Percentiles rank a stretch among this genome's conserved stretches.
Conservation (phyloP, 768 basidiomycete species). For the Jaapia argillacea region DNA sequence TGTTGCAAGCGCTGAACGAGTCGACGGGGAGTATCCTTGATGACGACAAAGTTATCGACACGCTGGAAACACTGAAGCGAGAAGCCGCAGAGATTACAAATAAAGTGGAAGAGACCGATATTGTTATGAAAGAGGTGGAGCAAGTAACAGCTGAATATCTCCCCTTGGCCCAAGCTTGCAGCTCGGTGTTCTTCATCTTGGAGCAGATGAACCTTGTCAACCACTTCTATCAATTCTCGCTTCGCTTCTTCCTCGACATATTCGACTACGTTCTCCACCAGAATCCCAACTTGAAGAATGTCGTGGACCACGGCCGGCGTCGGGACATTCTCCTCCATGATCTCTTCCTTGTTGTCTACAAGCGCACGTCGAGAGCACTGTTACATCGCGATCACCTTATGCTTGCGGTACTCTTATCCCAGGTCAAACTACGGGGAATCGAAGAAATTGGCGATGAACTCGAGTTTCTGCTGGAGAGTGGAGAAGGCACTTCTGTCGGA, state of each 20-base stretch:
- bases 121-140: constrained; percentile 94
- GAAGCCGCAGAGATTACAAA: constrained; percentile 94
- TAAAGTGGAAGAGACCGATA: constrained; percentile 94
- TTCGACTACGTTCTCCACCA: constrained; percentile 91
- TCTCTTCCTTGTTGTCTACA: constrained; percentile 82
- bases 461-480: constrained; percentile 87
- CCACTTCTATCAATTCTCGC: constrained; percentile 98
- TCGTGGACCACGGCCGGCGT: constrained; percentile 63
- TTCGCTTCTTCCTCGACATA: constrained; percentile 96
- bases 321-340: constrained; percentile 78
- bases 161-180: constrained; percentile 91
- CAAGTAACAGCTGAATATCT: constrained; percentile 92
- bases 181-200: constrained; percentile 92
- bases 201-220: constrained; percentile 91
- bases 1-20: constrained; percentile 92
- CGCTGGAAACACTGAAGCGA: constrained; percentile 88
- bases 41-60: constrained; percentile 97
- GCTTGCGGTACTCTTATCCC: constrained; percentile 82
- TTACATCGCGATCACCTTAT: constrained; percentile 87
- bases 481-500: constrained; percentile 43
- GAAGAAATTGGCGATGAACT: constrained; percentile 80
- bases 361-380: constrained; percentile 82
- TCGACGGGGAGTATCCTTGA: constrained; percentile 96
- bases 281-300: constrained; percentile 80
- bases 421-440: constrained; percentile 73